A percentile compares a stretch with the other conserved stretches of the same genome.
These are phyloP conservation scores for Primulina eburnea DNA, from an alignment of 257 asterid species.

Conservation along the genomic window DNA sequence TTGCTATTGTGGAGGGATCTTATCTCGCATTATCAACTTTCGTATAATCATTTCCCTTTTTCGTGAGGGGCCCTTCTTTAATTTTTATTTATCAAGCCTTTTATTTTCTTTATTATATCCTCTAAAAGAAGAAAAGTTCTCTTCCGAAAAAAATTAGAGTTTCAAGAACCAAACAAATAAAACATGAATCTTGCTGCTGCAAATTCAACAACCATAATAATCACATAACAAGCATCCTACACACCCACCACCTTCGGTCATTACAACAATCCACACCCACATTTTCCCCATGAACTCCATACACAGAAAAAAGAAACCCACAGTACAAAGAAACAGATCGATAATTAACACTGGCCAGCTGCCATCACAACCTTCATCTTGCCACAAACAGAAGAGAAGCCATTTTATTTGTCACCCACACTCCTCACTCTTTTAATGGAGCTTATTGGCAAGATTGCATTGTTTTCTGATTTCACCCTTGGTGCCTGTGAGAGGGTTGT, in stretches of 20 bases:
- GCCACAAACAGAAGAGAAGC: slow-evolving; percentile 12
- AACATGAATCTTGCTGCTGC: slow-evolving; percentile 10
- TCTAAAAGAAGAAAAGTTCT: neutral
- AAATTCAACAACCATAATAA: slow-evolving; percentile 21
- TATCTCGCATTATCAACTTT: slow-evolving; percentile 9
- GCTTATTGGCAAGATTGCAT: slow-evolving; percentile 83
- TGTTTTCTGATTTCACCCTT: slow-evolving; percentile 85
- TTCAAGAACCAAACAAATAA: neutral
- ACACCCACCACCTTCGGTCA: slow-evolving; percentile 25
- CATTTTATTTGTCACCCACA: slow-evolving; percentile 26
- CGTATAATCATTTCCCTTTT: neutral
- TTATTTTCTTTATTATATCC: neutral
- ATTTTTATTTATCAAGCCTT: slow-evolving; percentile 7
- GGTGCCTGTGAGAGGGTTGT: slow-evolving; percentile 84
- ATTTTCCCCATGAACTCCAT: slow-evolving; percentile 9
- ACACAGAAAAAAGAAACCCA: slow-evolving; percentile 2
- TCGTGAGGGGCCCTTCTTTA: slow-evolving; percentile 19
- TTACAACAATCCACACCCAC: slow-evolving; percentile 29
- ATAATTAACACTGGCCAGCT: slow-evolving; percentile 8
- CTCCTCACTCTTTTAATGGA: slow-evolving; percentile 30
- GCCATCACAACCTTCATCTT: slow-evolving; percentile 13
- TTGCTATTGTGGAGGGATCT: slow-evolving; percentile 24
- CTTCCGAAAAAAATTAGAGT: neutral
- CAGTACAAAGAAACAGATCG: slow-evolving; percentile 22
- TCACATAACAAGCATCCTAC: slow-evolving; percentile 17